Percentiles rank a stretch among this genome's conserved stretches.
These are phyloP conservation scores for Arthromyces matolae DNA, from an alignment of 768 basidiomycete species.

Conservation along the genomic window DNA sequence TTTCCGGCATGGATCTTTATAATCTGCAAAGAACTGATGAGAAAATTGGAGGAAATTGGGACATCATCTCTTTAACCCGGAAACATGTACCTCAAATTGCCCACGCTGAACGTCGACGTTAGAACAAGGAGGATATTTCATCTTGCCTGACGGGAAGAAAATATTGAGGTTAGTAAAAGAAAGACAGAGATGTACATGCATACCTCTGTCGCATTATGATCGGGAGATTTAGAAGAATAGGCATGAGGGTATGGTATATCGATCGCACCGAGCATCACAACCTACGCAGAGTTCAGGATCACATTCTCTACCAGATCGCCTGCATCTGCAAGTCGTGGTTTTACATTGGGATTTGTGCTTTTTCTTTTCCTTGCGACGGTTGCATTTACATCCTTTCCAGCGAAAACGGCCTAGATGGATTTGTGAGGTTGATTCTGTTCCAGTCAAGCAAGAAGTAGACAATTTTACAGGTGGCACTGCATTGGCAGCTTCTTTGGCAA, in stretches of 20 bases:
- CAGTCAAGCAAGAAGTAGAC: neutral
- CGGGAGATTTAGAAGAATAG: neutral
- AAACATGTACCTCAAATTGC: slow-evolving; percentile 15
- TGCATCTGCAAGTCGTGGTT: slow-evolving; percentile 34
- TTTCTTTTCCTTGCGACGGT: slow-evolving; percentile 18
- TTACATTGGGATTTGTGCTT: slow-evolving; percentile 16
- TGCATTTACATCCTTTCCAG: slow-evolving; percentile 40
- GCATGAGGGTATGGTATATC: neutral
- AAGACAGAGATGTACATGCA: neutral
- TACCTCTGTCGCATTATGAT: slow-evolving; percentile 12
- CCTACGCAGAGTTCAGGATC: slow-evolving; percentile 46
- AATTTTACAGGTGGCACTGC: slow-evolving; percentile 23
- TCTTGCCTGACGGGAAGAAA: slow-evolving; percentile 14
- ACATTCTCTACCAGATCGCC: slow-evolving; percentile 38
- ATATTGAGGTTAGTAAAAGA: neutral
- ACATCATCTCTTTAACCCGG: too few relatives aligned
- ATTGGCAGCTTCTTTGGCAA: slow-evolving; percentile 48
- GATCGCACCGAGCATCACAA: slow-evolving; percentile 40
- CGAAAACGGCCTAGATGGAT: slow-evolving; percentile 34
- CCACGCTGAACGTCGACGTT: slow-evolving; percentile 21
- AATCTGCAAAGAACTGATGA: slow-evolving; percentile 20
- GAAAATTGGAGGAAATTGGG: neutral
- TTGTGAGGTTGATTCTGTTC: neutral
- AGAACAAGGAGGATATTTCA: slow-evolving; percentile 10
- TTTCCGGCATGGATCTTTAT: slow-evolving; percentile 31